Evolutionary conservation across 116 monocot genomes (phyloP).

Genomic region (Papilionanthe hybrid): DNA sequence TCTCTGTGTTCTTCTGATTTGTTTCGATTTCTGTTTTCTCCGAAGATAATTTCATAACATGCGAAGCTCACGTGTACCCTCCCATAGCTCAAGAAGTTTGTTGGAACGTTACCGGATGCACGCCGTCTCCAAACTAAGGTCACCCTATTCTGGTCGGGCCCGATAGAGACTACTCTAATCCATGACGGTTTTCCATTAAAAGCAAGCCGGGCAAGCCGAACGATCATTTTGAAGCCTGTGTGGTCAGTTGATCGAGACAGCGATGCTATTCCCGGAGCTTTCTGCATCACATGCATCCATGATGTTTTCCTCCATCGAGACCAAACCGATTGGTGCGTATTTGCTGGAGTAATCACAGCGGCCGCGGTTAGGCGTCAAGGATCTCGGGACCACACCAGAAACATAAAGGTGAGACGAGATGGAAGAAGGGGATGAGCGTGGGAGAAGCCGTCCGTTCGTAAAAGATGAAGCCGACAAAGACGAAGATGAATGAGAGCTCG

Average conservation of each 20-base stretch:
- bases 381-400: slow-evolving; percentile 35
- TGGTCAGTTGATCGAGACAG: slow-evolving; percentile 81
- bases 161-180: too few relatives aligned
- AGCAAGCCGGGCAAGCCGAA: too few relatives aligned
- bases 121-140: too few relatives aligned
- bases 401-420: slow-evolving; percentile 52
- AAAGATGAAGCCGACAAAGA: slow-evolving; percentile 58
- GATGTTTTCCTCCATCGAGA: slow-evolving; percentile 44
- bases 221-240: too few relatives aligned
- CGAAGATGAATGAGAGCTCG: slow-evolving; percentile 39
- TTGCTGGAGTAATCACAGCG: slow-evolving; percentile 11
- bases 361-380: slow-evolving; percentile 46
- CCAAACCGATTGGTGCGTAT: slow-evolving; percentile 16
- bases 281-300: slow-evolving; percentile 29
- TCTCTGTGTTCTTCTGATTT: too few relatives aligned
- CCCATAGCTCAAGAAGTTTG: too few relatives aligned
- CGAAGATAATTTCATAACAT: too few relatives aligned
- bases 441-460: slow-evolving; percentile 50
- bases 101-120: too few relatives aligned
- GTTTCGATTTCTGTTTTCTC: too few relatives aligned
- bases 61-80: too few relatives aligned
- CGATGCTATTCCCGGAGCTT: slow-evolving; percentile 77
- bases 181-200: too few relatives aligned
- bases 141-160: too few relatives aligned
- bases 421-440: slow-evolving; percentile 82